phyloP scores from a whole-genome alignment of 306 rosid species.

The Quillaja saponaria region DNA sequence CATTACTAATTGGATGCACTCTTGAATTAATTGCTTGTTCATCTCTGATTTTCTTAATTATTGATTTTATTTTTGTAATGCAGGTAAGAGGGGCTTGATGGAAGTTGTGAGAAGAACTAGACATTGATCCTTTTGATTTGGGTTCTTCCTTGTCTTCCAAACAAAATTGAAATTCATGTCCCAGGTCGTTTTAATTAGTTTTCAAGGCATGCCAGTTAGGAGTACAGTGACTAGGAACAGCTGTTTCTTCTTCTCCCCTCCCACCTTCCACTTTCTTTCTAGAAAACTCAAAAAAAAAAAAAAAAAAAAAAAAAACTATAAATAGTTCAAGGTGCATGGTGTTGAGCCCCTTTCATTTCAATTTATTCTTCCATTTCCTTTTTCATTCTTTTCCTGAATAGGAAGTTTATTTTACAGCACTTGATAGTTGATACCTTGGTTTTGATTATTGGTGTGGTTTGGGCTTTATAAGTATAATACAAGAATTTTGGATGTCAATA shows the following conservation, averaged over 20 bases:
- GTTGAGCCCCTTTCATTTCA: slow-evolving; percentile 40
- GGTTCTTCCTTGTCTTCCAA: slow-evolving; percentile 18
- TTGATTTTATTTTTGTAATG: slow-evolving; percentile 14
- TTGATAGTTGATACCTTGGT: background rate
- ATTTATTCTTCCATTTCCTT: slow-evolving; percentile 33
- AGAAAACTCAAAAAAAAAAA: slow-evolving; percentile 29
- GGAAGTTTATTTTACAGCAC: slow-evolving; percentile 1
- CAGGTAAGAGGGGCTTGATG: slow-evolving; percentile 32
- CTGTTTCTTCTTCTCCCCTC: background rate
- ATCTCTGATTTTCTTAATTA: slow-evolving; percentile 5
- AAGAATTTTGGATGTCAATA: slow-evolving; percentile 10
- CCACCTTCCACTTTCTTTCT: background rate
- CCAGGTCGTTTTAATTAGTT: slow-evolving; percentile 28
- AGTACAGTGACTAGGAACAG: slow-evolving; percentile 50
- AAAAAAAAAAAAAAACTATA: slow-evolving; percentile 32
- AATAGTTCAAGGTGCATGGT: slow-evolving; percentile 44
- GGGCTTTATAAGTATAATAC: slow-evolving; percentile 9
- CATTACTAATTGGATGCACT: background rate
- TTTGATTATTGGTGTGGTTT: slow-evolving; percentile 16
- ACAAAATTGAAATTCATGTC: slow-evolving; percentile 37
- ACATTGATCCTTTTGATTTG: slow-evolving; percentile 1
- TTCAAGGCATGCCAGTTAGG: slow-evolving; percentile 33
- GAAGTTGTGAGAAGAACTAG: slow-evolving; percentile 6
- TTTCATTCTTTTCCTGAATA: slow-evolving; percentile 11
- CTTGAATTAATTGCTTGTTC: background rate